A percentile compares a stretch with the other conserved stretches of the same genome.
Conservation (phyloP, 2,329 filamentous ascomycete genomes). For the Orbilia brochopaga region DNA sequence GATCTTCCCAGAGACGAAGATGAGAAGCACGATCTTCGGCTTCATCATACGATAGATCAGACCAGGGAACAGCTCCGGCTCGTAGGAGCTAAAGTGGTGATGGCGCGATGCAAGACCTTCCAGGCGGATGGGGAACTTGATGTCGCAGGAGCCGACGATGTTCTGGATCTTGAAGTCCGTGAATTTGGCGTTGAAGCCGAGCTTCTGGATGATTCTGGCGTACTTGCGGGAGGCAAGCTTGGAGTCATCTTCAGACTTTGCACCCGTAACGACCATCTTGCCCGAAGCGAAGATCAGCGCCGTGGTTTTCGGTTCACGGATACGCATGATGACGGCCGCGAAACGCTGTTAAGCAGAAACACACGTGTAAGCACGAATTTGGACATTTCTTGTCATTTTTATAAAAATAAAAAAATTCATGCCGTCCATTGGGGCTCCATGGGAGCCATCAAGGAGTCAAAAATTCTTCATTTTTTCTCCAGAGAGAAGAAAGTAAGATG, state of each 20-base stretch:
- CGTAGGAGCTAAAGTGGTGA: conserved; percentile 99
- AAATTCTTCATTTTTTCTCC: conserved; percentile 47
- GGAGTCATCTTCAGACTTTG: conserved; percentile 96
- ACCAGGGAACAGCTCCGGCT: conserved; percentile 97
- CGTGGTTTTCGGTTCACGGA: conserved; percentile 97
- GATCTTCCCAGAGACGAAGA: conserved; percentile 98
- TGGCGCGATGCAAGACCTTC: conserved; percentile 95
- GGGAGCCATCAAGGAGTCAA: conserved; percentile 57
- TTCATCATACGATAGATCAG: conserved; percentile 99
- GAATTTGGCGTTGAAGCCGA: conserved; percentile 99
- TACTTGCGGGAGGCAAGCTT: conserved; percentile 98
- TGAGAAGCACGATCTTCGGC: conserved; percentile 96
- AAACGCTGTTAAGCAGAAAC: conserved; percentile 73
- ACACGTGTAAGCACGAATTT: conserved; percentile 56
- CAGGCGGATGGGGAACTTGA: conserved; percentile 98
- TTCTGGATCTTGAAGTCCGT: conserved; percentile 99
- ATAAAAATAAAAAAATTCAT: conserved; percentile 51
- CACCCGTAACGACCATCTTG: conserved; percentile 99
- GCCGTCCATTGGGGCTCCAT: conserved; percentile 31
- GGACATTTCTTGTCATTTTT: conserved; percentile 3
- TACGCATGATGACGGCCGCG: conserved; percentile 98
- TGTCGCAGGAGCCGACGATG: conserved; percentile 97
- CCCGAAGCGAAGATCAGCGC: conserved; percentile 96
- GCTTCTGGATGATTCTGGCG: conserved; percentile 98
- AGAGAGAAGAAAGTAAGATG: conserved; percentile 55